phyloP scores from a whole-genome alignment of 139 green algal genomes.

The Zygnema circumcarinatum region DNA sequence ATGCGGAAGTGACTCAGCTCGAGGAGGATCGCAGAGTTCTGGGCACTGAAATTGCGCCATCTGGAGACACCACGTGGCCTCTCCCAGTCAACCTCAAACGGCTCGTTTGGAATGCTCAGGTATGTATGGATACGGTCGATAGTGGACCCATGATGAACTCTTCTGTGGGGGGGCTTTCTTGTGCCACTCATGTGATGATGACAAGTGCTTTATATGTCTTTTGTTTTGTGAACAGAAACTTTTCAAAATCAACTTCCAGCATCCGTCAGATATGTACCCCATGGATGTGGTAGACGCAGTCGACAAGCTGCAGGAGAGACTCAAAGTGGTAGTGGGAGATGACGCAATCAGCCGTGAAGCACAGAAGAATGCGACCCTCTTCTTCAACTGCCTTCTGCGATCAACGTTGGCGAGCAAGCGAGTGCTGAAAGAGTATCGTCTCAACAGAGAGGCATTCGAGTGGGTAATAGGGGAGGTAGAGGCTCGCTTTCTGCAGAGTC shows the following conservation, averaged over 20 bases:
- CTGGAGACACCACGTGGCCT: constrained; percentile 80
- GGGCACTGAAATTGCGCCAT: constrained; percentile 79
- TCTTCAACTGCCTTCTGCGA: constrained; percentile 88
- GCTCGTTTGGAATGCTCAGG: constrained; percentile 91
- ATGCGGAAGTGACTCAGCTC: constrained; percentile 59
- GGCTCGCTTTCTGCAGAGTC: constrained; percentile 72
- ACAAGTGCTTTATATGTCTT: neutral
- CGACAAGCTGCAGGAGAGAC: constrained; percentile 45
- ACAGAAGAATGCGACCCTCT: constrained; percentile 93
- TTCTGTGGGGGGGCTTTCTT: too few species aligned
- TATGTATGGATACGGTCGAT: constrained; percentile 76
- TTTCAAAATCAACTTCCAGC: constrained; percentile 47
- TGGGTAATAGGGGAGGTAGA: constrained; percentile 94
- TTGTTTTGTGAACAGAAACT: constrained; percentile 37
- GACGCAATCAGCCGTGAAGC: constrained; percentile 87
- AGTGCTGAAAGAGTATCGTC: constrained; percentile 82
- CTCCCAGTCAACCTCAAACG: constrained; percentile 92
- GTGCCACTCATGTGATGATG: too few species aligned
- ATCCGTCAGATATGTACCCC: constrained; percentile 66
- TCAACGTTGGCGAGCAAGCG: constrained; percentile 87
- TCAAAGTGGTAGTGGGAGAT: constrained; percentile 77
- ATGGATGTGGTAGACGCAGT: constrained; percentile 73
- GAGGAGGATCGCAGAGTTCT: constrained; percentile 79
- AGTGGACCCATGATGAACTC: too few species aligned
- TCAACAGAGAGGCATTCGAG: constrained; percentile 83